These are phyloP conservation scores for Trichomonas vaginalis DNA, from an alignment of 208 protist species.

Conservation along the genomic window DNA sequence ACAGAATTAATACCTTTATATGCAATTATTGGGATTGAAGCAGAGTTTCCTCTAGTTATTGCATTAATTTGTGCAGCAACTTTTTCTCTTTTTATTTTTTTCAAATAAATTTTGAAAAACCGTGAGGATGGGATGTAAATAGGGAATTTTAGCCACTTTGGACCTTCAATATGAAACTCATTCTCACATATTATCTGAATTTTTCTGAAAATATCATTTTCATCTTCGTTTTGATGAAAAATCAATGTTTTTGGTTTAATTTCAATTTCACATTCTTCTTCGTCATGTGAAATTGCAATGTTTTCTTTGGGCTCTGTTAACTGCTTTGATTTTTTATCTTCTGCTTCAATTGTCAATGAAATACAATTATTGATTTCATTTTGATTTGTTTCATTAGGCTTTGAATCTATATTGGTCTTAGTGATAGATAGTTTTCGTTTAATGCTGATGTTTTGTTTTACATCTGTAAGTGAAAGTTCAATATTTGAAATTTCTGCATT, in stretches of 20 bases:
- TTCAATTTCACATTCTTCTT: background rate
- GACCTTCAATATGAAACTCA: background rate
- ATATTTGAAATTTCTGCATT: background rate
- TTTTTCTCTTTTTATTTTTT: background rate
- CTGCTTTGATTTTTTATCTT: no score
- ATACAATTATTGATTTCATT: background rate
- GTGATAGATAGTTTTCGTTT: background rate
- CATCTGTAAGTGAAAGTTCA: background rate
- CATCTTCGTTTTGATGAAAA: background rate
- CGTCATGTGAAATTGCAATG: background rate
- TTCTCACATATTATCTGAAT: background rate
- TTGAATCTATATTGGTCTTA: no score
- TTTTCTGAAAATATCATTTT: background rate
- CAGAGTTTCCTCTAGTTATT: background rate
- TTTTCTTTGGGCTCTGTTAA: background rate
- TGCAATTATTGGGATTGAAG: background rate
- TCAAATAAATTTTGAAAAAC: background rate
- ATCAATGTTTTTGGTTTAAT: background rate
- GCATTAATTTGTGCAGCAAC: background rate
- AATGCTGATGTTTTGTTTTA: background rate
- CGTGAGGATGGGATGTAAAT: background rate
- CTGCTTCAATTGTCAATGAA: background rate
- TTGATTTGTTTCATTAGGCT: no score
- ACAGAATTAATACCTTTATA: background rate
- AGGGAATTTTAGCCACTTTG: background rate